Conservation (phyloP, 2,329 filamentous ascomycete genomes). For the Penicillium sp. region DNA sequence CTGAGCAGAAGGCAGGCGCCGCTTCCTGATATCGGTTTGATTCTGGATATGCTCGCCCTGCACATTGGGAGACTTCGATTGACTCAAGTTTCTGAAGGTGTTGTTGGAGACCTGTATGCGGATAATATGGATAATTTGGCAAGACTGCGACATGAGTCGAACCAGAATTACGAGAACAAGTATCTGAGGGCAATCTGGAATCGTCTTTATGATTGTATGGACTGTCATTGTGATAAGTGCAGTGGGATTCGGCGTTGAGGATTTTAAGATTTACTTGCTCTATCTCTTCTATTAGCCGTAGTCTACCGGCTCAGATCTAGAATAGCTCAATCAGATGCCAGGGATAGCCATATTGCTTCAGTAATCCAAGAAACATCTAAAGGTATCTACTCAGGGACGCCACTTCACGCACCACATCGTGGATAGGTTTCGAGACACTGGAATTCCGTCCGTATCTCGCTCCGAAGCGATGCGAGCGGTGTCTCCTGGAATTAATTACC, state of each 20-base stretch:
- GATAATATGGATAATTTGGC: conserved; percentile 7
- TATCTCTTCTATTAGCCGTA: not conserved
- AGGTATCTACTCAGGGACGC: too few relatives aligned
- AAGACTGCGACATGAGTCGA: not conserved
- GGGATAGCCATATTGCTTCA: too few relatives aligned
- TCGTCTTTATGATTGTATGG: conserved; percentile 2
- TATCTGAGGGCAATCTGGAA: conserved; percentile 3
- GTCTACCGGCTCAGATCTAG: too few relatives aligned
- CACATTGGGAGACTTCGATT: conserved; percentile 2
- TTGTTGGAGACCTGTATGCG: not conserved
- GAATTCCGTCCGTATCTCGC: too few relatives aligned
- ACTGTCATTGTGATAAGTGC: conserved; percentile 11
- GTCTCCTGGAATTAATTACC: too few relatives aligned
- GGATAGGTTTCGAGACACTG: too few relatives aligned
- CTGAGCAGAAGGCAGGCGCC: not conserved
- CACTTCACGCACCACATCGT: too few relatives aligned
- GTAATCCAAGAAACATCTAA: too few relatives aligned
- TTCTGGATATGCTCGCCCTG: conserved; percentile 1
- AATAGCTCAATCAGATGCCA: too few relatives aligned
- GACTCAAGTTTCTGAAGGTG: not conserved
- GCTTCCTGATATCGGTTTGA: not conserved
- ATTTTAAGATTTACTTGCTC: not conserved
- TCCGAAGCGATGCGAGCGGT: too few relatives aligned
- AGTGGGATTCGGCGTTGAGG: conserved; percentile 1
- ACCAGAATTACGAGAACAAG: not conserved